Base-by-base conservation (phyloP, 148 eudicot genomes). In the Silene latifolia region DNA sequence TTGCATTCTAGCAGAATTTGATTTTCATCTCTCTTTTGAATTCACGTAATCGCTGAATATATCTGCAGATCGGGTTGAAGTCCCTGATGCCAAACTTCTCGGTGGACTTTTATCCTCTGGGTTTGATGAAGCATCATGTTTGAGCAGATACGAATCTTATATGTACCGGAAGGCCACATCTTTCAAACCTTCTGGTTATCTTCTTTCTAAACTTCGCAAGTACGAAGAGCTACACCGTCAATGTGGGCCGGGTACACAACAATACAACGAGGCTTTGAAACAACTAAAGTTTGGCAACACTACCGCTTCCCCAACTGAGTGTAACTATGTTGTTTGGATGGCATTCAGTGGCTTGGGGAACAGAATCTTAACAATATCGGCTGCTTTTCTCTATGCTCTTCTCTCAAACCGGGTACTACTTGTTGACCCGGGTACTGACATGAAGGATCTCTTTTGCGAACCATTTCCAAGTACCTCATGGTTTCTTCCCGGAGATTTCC, bases 261-360 rank as follows among this genome's bases (percentile, higher is more conserved):
- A 85, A 9, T 95, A 92, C 85, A 85, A 85, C 65, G 86, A 82
- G 72, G 85, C 94, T 39, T 59, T 92, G 59, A 76, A 77, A 53
- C 94, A 89, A 54, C 76, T 85, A 29, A 78, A 78, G 76, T 77
- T 78, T 20, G 78, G 74, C 48, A 77, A 27, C 46, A 19, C 72
- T 5, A 80, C 21, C 25, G 75, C 85, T 72, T 63, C 77, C 70
- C 76, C 54, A 70, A 74, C 79, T 0, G 96, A 92, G 63, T 95
- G 99, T 72, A 88, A 90, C 47, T 95, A 95, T 62, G 72, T 92
- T 53, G 99, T 95, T 23, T 95, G 99, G 99, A 80, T 92, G 68
- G 86, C 94, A n/a, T 88, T 71, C 74, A 92, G 99, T 70, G 99
- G 98, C 62, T 84, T 95, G 76, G 99, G 99, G 59, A 95, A 95